Conservation (phyloP, 306 rosid species). For the Prunus davidiana region DNA sequence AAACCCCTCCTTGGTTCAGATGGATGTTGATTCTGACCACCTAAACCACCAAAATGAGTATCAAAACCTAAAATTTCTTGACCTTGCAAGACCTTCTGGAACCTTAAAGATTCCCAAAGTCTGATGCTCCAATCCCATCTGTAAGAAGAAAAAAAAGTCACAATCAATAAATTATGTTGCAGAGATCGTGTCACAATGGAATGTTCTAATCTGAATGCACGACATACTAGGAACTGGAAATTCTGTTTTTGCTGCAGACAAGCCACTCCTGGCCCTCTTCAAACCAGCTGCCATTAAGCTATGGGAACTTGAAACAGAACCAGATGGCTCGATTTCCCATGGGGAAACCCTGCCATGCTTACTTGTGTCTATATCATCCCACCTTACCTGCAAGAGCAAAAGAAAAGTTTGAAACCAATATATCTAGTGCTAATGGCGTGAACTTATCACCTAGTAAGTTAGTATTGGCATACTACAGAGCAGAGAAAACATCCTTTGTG, state of each 20-base stretch:
- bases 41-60: constrained; percentile 52
- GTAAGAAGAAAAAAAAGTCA: constrained; percentile 17
- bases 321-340: constrained; percentile 93
- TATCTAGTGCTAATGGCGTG: neutral
- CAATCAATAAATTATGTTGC: constrained; percentile 11
- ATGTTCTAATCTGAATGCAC: neutral
- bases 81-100: constrained; percentile 99
- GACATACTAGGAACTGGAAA: constrained; percentile 72
- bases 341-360: constrained; percentile 95
- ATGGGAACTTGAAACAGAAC: constrained; percentile 55
- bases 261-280: constrained; percentile 79
- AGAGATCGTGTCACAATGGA: neutral
- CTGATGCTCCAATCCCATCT: constrained; percentile 85
- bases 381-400: constrained; percentile 65
- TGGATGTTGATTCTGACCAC: constrained; percentile 46
- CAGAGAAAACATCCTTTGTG: neutral
- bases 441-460: neutral
- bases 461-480: neutral
- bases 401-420: neutral
- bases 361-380: constrained; percentile 74
- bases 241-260: constrained; percentile 54
- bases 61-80: constrained; percentile 89
- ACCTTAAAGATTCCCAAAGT: constrained; percentile 91
- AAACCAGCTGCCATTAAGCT: constrained; percentile 64
- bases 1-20: constrained; percentile 62